Percentiles rank a stretch among this genome's conserved stretches.
Evolutionary conservation across 2,329 filamentous ascomycete genomes (phyloP).

Genomic region (Penicillium griseofulvum): DNA sequence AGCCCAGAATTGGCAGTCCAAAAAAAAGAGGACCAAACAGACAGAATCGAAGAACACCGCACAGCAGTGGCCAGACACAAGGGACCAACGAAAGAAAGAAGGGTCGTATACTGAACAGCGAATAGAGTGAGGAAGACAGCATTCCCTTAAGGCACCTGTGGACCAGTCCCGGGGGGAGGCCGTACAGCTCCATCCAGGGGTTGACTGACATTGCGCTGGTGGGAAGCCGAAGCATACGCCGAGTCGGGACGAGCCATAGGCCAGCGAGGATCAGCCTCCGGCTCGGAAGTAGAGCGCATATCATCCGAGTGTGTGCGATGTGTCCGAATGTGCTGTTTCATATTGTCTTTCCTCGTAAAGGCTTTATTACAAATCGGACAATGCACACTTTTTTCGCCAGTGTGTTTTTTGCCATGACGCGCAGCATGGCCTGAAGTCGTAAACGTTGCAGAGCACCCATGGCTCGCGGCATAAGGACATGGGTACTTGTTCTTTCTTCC

Average conservation of each 20-base stretch:
- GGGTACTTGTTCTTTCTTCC: slow-evolving; percentile 62
- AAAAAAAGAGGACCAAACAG: background rate
- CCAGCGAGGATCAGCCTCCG: slow-evolving; percentile 19
- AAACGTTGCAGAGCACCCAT: slow-evolving; percentile 61
- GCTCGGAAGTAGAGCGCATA: slow-evolving; percentile 24
- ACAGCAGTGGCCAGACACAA: slow-evolving; percentile 9
- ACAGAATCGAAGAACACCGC: slow-evolving; percentile 9
- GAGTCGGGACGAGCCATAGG: slow-evolving; percentile 11
- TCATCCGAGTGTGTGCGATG: slow-evolving; percentile 46
- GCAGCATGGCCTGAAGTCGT: slow-evolving; percentile 66
- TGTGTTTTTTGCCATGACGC: slow-evolving; percentile 68
- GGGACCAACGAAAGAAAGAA: background rate
- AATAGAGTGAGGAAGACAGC: background rate
- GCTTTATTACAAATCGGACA: slow-evolving; percentile 67
- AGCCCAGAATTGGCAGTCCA: background rate
- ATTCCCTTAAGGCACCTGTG: slow-evolving; percentile 2
- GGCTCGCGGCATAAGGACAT: slow-evolving; percentile 60
- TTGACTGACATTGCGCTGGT: slow-evolving; percentile 20
- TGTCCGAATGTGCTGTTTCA: slow-evolving; percentile 66
- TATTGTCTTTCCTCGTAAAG: slow-evolving; percentile 67
- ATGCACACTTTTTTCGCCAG: slow-evolving; percentile 66
- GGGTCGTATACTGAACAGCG: background rate
- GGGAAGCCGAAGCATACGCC: slow-evolving; percentile 9
- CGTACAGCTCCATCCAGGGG: slow-evolving; percentile 8
- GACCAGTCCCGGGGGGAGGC: slow-evolving; percentile 4